Conservation (phyloP, 164 flowering plant species). For the Chimonanthus salicifolius region DNA sequence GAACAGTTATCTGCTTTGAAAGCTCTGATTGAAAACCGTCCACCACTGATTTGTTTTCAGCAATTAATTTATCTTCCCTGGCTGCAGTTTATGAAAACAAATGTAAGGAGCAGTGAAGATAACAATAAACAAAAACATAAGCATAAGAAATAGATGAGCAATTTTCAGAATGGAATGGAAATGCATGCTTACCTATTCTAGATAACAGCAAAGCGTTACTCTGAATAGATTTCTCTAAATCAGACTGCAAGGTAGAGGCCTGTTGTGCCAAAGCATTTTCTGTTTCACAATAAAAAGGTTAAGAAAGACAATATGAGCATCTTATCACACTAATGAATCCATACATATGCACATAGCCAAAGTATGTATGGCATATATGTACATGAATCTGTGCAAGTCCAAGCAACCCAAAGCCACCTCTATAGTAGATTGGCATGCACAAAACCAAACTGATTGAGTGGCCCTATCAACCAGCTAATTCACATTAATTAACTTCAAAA, state of each 20-base stretch:
- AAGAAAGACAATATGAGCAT: neutral
- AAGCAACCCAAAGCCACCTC: neutral
- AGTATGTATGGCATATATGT: neutral
- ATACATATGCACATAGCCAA: neutral
- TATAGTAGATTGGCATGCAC: neutral
- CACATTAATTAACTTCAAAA: neutral
- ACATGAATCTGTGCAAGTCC: neutral
- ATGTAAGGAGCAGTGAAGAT: neutral
- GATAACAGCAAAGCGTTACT: conserved; percentile 64
- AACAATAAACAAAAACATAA: neutral
- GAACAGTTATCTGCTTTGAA: conserved; percentile 50
- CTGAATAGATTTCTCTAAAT: conserved; percentile 79
- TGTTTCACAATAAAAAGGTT: conserved; percentile 26
- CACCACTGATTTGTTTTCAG: conserved; percentile 67
- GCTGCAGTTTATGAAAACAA: conserved; percentile 29
- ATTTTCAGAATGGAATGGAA: neutral
- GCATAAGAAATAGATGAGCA: neutral
- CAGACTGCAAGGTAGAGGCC: conserved; percentile 69
- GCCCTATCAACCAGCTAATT: neutral
- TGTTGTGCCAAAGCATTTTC: conserved; percentile 86
- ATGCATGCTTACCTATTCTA: conserved; percentile 57
- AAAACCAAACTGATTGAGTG: neutral
- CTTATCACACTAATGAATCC: neutral
- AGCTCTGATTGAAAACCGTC: conserved; percentile 56
- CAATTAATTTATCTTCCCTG: conserved; percentile 75